Evolutionary conservation across 2,329 filamentous ascomycete species (phyloP), one percentile per base, ranked within the genome.

Genomic region (Chaetothyriales sp.): DNA sequence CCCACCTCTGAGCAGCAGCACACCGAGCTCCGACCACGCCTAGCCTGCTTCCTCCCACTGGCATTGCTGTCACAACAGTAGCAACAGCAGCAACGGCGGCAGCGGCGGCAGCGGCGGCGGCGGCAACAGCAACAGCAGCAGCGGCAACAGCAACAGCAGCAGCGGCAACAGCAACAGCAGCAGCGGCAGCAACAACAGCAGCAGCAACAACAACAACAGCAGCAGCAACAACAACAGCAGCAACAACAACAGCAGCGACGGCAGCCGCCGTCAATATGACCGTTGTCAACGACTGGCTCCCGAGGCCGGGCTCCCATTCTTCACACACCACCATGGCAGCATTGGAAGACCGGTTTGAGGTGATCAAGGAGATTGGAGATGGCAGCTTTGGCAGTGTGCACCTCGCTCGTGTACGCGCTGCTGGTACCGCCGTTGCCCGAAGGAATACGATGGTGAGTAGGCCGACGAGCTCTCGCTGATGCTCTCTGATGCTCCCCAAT

Each of bases 341-440:
- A 50, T 80, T 98, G 50, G 89, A 95, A 67, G 92, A 98, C 66
- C 83, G 89, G 61, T 98, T 95, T 67, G 90, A 98, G 70, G 83
- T 98, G 51, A 74, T 98, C 66, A 98, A 97, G 71, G 92, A 98
- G 65, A 94, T 98, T 67, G 92, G 92, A 48, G 92, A 98, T 80
- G 92, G 92, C 61, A 97, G 92, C 73, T 98, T 98, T 67, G 92
- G 92, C 54, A 97, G 89, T 66, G 92, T 98, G 58, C 85, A 86
- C 54, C 77, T 98, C 57, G 92, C 90, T 61, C 82, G 92, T 68
- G 89, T 95, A 59, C 83, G 92, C 64, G 89, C 85, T 60, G 90
- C 89, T 57, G 92, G 92, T 65, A 83, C 89, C 62, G 86, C 82
- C 66, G 80, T 95, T 58, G 90, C 90, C 63, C 85, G 89, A 61